Evolutionary conservation across 306 rosid genomes (phyloP).

Genomic region (Acmispon strigosus): DNA sequence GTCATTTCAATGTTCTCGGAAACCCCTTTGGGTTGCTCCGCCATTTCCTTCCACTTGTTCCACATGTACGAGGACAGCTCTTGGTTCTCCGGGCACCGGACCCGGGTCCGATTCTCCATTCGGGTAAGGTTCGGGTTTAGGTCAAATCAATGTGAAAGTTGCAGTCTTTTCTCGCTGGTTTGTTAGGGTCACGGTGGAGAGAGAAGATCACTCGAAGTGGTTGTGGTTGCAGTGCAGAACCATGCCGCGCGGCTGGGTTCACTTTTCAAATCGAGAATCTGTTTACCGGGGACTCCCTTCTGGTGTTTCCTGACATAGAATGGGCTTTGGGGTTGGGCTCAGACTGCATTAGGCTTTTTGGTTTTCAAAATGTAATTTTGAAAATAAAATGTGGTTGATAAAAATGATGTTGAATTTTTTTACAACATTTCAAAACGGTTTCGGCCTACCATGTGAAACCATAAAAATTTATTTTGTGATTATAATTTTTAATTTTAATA

Average conservation of each 20-base stretch:
- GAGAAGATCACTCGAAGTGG: not conserved
- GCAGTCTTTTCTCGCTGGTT: not conserved
- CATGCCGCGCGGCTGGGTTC: conserved; percentile 19
- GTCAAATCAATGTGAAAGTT: not conserved
- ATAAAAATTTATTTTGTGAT: no score
- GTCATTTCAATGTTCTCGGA: conserved; percentile 60
- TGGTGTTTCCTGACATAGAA: not conserved
- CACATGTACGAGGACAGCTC: conserved; percentile 53
- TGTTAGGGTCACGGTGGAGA: not conserved
- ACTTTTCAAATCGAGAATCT: not conserved
- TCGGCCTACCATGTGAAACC: no score
- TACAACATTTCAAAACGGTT: no score
- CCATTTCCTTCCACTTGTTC: conserved; percentile 68
- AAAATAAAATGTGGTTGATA: no score
- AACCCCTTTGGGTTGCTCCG: conserved; percentile 59
- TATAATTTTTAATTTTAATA: no score
- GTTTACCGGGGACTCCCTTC: not conserved
- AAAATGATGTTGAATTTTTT: no score
- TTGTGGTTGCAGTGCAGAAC: conserved; percentile 1
- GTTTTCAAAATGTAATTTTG: no score
- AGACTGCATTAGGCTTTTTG: no score
- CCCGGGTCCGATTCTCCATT: conserved; percentile 52
- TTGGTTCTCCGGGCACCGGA: conserved; percentile 53
- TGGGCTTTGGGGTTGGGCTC: not conserved
- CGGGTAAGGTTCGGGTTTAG: not conserved